A percentile compares a stretch with the other conserved stretches of the same genome.
phyloP scores from a whole-genome alignment of 257 asterid species.

The Nyctanthes arbortristis region DNA sequence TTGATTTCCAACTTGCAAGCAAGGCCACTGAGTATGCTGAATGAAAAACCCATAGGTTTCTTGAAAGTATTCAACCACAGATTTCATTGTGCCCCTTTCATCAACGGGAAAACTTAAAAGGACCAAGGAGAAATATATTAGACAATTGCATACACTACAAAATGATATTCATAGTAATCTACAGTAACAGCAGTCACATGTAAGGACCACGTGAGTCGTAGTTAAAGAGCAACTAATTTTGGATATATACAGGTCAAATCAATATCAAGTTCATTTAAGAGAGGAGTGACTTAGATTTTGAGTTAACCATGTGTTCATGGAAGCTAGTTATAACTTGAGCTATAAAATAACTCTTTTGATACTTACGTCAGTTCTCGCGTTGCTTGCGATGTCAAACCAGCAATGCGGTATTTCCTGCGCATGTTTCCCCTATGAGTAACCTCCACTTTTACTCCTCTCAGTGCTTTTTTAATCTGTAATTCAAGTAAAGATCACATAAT shows the following conservation, averaged over 20 bases:
- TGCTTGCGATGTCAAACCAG: slow-evolving; percentile 59
- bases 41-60: slow-evolving; percentile 40
- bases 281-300: background rate
- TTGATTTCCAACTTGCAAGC: slow-evolving; percentile 43
- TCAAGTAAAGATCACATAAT: background rate
- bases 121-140: background rate
- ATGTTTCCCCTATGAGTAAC: slow-evolving; percentile 60
- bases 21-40: slow-evolving; percentile 41
- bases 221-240: background rate
- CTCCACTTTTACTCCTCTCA: slow-evolving; percentile 64
- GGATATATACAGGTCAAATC: background rate
- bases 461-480: slow-evolving; percentile 54
- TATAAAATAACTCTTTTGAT: background rate
- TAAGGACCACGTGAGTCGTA: background rate
- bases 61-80: slow-evolving; percentile 43
- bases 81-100: slow-evolving; percentile 37
- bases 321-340: slow-evolving; percentile 2
- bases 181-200: background rate
- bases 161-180: background rate
- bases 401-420: slow-evolving; percentile 51
- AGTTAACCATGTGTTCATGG: background rate
- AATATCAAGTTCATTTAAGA: background rate
- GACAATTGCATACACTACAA: background rate
- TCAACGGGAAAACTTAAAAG: slow-evolving; percentile 40
- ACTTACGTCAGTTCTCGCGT: slow-evolving; percentile 55